Base-by-base conservation (phyloP, 2,329 filamentous ascomycete species). In the Fusarium sp. region DNA sequence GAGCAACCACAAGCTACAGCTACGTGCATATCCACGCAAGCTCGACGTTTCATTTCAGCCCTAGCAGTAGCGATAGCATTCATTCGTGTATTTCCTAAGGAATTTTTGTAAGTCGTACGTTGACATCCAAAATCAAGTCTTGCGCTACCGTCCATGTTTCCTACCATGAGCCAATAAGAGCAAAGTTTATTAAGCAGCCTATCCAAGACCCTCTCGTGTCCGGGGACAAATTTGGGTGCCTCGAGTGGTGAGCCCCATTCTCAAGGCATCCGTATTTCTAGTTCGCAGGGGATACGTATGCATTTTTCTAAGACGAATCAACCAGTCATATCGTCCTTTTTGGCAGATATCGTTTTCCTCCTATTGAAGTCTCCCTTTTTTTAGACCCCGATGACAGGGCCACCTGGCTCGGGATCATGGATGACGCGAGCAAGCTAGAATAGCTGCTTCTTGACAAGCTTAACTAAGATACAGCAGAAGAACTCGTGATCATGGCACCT, bases 261-360 rank as follows among this genome's bases (percentile, higher is more conserved):
- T 48, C 72, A 75, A 76, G 75, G 75, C 75, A 76, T 60, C 75
- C 66, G 57, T 56, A 73, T 76, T 76, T 49, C 56, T 52, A 22
- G 41, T 41, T 55, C 47, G 51, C 55, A 65, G 58, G 61, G 70
- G 59, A 63, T 71, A 74, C 70, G 71, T 74, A 67, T 57, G 70
- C 72, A 46, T 43, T 57, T 66, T 44, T 52, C 17, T 37, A 30
- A 30, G 35, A 32, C 4, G 19, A 39, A 53, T 41, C 20, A 20
- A 39, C 43, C 39, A 49, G 41, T 50, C 27, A 51, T n/a, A 56
- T 19, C 30, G 46, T 19, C 17, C 6, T 22, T 49, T 27, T 37
- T 39, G 25, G 32, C 47, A 30, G 20, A n/a, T 37, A 39, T 35
- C 30, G 15, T 22, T 20, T 33, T 25, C 11, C 43, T 41, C 48